Evolutionary conservation across 2,329 filamentous ascomycete genomes (phyloP).

Genomic region (Amphichorda felina): DNA sequence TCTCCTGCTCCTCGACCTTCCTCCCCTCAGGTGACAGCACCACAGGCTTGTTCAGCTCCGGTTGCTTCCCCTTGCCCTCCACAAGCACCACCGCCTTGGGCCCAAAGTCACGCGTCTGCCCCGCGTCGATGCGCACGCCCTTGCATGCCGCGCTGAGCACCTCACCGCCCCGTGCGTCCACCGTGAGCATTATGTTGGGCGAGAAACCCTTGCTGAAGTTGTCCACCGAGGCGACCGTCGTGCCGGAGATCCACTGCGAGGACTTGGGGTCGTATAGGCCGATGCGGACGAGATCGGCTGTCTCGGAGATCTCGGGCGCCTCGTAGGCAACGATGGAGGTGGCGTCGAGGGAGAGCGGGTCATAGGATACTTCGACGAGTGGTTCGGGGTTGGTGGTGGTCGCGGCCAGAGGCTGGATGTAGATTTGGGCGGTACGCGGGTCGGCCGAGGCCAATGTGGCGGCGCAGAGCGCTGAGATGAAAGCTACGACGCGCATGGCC

Average conservation of each 20-base stretch:
- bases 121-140: conserved; percentile 50
- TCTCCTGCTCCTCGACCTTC: conserved; percentile 45
- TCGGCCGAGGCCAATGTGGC: conserved; percentile 24
- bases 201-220: conserved; percentile 52
- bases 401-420: conserved; percentile 37
- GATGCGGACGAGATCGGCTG: conserved; percentile 38
- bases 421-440: conserved; percentile 36
- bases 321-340: conserved; percentile 42
- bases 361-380: conserved; percentile 47
- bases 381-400: conserved; percentile 19
- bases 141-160: conserved; percentile 39
- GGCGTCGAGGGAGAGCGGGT: conserved; percentile 28
- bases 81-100: conserved; percentile 42
- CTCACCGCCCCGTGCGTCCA: conserved; percentile 31
- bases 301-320: conserved; percentile 36
- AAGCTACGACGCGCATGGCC: conserved; percentile 27
- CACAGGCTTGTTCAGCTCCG: conserved; percentile 51
- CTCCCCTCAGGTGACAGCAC: conserved; percentile 49
- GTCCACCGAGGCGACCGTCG: conserved; percentile 39
- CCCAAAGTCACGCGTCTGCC: conserved; percentile 53
- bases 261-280: conserved; percentile 41
- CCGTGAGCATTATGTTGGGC: conserved; percentile 41
- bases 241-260: conserved; percentile 38
- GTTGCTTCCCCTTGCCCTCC: conserved; percentile 37
- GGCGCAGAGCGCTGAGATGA: conserved; percentile 30